Percentiles rank a stretch among this genome's conserved stretches.
Conservation (phyloP, 352 stramenopile genomes). For the Pythium pectinolyticum region DNA sequence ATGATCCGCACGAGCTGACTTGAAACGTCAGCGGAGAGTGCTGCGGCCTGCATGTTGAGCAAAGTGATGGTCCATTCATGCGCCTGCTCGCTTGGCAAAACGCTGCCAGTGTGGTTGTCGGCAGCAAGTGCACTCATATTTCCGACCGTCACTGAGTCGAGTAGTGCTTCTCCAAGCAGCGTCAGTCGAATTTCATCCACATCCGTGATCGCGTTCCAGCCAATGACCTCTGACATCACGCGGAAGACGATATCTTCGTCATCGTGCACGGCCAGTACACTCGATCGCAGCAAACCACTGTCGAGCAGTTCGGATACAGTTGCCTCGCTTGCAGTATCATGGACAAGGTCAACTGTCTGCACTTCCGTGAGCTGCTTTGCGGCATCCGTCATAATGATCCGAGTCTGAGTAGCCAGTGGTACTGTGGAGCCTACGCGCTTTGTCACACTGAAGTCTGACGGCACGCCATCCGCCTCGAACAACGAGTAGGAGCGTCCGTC, state of each 20-base stretch:
- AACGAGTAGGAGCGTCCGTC: background rate
- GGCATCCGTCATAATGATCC: background rate
- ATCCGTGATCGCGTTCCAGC: conserved; percentile 6
- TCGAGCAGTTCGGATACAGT: background rate
- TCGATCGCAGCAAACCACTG: background rate
- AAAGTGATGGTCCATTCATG: background rate
- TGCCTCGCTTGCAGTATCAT: conserved; percentile 3
- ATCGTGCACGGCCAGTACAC: background rate
- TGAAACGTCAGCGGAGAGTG: background rate
- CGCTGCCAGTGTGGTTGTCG: background rate
- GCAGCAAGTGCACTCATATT: background rate
- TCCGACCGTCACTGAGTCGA: background rate
- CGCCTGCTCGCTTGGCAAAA: background rate
- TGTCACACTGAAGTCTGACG: background rate
- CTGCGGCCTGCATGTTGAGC: background rate
- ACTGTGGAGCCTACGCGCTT: background rate
- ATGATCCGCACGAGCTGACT: background rate
- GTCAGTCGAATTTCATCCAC: conserved; percentile 2
- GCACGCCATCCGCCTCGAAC: background rate
- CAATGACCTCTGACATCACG: conserved; percentile 4
- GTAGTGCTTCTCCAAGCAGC: background rate
- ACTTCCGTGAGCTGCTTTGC: conserved; percentile 1
- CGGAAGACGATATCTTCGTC: conserved; percentile 6
- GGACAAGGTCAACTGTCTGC: background rate
- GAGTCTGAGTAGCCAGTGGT: background rate